Evolutionary conservation across 2,329 filamentous ascomycete species (phyloP).

Genomic region (Fusarium sp.): DNA sequence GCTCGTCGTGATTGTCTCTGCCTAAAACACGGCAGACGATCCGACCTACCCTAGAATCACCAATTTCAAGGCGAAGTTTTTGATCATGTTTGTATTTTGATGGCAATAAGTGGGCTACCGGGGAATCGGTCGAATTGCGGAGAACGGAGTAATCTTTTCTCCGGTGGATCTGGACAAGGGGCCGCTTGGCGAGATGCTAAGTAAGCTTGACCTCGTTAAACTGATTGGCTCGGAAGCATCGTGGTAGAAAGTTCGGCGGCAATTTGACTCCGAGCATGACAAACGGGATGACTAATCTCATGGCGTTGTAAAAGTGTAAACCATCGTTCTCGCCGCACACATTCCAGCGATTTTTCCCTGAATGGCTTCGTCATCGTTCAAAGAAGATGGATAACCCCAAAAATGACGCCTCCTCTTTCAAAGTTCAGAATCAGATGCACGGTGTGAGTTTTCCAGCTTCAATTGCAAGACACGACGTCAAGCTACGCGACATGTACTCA

Average conservation of each 20-base stretch:
- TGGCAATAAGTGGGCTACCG: too few species aligned
- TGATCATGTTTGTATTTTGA: too few species aligned
- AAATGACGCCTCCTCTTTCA: neutral
- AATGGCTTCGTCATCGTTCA: neutral
- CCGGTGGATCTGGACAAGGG: too few species aligned
- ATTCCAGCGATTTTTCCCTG: neutral
- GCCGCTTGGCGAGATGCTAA: too few species aligned
- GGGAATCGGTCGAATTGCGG: too few species aligned
- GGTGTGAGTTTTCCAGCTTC: neutral
- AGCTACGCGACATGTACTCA: neutral
- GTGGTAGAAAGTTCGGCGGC: neutral
- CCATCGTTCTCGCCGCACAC: neutral
- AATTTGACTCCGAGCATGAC: constrained; percentile 3
- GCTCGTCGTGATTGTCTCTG: too few species aligned
- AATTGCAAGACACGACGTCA: neutral
- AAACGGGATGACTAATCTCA: neutral
- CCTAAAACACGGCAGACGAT: too few species aligned
- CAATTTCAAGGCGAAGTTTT: too few species aligned
- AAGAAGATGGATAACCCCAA: neutral
- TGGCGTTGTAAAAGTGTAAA: neutral
- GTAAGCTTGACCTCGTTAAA: too few species aligned
- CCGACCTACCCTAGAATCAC: too few species aligned
- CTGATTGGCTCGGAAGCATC: too few species aligned
- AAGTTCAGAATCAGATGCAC: neutral
- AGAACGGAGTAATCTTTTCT: too few species aligned